Evolutionary conservation across 148 eudicot species (phyloP).

Genomic region (Rhododendron mucronatum): DNA sequence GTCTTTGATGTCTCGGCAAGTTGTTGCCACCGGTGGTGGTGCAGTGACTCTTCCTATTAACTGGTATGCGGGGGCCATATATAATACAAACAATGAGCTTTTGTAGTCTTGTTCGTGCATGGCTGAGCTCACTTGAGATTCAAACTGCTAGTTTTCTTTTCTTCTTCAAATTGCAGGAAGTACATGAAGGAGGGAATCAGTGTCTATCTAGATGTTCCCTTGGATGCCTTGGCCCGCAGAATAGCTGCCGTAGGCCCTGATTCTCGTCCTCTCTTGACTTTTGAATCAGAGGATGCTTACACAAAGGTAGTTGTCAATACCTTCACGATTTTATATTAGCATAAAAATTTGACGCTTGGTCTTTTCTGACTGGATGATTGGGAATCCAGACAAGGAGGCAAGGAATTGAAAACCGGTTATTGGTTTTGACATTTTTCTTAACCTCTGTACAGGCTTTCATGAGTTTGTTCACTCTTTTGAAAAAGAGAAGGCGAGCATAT

Average conservation of each 20-base stretch:
- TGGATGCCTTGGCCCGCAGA: conserved; percentile 30
- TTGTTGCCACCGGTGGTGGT: conserved; percentile 24
- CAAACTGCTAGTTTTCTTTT: neutral
- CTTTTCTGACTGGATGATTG: neutral
- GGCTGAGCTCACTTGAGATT: neutral
- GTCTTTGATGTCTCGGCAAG: conserved; percentile 8
- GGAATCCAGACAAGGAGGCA: neutral
- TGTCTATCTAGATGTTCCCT: conserved; percentile 25
- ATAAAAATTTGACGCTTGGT: neutral
- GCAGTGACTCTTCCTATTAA: conserved; percentile 10
- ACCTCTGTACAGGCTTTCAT: conserved; percentile 18
- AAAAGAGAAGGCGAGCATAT: conserved; percentile 18
- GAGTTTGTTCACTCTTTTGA: conserved; percentile 19
- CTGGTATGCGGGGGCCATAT: conserved; percentile 12
- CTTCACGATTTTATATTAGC: neutral
- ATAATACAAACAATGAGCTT: neutral
- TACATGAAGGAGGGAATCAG: conserved; percentile 24
- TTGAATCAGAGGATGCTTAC: conserved; percentile 27
- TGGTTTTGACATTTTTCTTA: neutral
- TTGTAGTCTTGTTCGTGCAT: neutral
- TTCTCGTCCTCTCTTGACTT: conserved; percentile 29
- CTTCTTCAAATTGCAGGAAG: conserved; percentile 16
- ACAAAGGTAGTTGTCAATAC: conserved; percentile 17
- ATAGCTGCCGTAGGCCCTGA: conserved; percentile 30
- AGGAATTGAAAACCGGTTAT: neutral